Evolutionary conservation across 139 green algal genomes (phyloP).

Genomic region (Chloropicon primus): DNA sequence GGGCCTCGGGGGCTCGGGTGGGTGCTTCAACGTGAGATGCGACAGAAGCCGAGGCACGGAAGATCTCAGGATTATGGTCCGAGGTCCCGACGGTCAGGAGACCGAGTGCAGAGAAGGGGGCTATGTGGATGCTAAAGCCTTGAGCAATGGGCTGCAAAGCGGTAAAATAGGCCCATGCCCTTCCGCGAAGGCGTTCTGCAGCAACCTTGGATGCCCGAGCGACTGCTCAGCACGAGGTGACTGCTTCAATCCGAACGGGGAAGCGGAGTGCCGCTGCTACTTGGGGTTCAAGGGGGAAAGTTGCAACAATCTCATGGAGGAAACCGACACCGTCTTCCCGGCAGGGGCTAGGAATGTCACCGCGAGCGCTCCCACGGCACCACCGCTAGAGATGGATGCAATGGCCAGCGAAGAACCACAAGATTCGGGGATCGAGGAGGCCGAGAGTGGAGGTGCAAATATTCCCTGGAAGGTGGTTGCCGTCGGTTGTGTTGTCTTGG

Average conservation of each 20-base stretch:
- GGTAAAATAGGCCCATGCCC: neutral
- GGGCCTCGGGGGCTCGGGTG: neutral
- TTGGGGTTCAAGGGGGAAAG: no score
- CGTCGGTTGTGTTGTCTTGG: neutral
- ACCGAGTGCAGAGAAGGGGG: neutral
- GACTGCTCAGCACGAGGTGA: neutral
- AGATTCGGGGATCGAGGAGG: no score
- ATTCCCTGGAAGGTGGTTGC: neutral
- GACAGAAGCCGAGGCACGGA: neutral
- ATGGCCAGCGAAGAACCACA: no score
- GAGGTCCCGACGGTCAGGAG: neutral
- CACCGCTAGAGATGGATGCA: no score
- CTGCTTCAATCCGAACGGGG: neutral
- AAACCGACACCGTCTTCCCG: no score
- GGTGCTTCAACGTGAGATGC: neutral
- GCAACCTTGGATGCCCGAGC: neutral
- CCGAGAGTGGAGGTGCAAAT: no score
- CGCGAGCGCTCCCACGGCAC: no score
- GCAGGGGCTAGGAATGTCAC: no score
- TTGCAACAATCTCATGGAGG: no score
- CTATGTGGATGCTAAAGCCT: neutral
- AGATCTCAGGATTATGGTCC: neutral
- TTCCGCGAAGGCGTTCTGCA: neutral
- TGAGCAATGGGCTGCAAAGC: neutral
- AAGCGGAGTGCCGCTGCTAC: neutral